phyloP scores from a whole-genome alignment of 352 stramenopile genomes.

The Phytopythium cucurbitacearum region DNA sequence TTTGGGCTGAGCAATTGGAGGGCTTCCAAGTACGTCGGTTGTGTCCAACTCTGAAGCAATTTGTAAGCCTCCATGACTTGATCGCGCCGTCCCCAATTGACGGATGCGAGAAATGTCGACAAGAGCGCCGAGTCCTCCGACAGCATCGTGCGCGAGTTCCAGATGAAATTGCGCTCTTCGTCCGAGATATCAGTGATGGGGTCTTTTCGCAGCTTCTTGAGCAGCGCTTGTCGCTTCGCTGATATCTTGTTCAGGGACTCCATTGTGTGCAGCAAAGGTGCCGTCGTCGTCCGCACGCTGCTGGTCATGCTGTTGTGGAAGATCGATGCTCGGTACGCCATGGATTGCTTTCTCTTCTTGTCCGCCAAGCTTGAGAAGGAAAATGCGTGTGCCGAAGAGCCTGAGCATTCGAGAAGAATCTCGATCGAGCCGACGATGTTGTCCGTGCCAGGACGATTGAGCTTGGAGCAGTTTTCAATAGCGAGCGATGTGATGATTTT shows the following conservation, averaged over 20 bases:
- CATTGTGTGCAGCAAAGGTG: conserved; percentile 7
- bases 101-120: conserved; percentile 80
- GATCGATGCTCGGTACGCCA: conserved; percentile 67
- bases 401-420: conserved; percentile 44
- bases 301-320: conserved; percentile 36
- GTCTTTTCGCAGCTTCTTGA: conserved; percentile 53
- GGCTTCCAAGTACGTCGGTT: conserved; percentile 76
- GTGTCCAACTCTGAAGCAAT: conserved; percentile 71
- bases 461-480: conserved; percentile 67
- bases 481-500: conserved; percentile 50
- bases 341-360: conserved; percentile 31
- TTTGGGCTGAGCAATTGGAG: conserved; percentile 84
- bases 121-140: conserved; percentile 68
- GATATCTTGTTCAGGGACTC: conserved; percentile 24
- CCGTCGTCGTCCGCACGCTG: background rate
- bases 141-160: conserved; percentile 56
- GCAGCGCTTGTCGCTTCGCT: conserved; percentile 32
- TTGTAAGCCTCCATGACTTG: conserved; percentile 82
- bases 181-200: conserved; percentile 54
- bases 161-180: conserved; percentile 69
- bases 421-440: conserved; percentile 37
- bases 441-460: conserved; percentile 20
- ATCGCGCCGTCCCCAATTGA: conserved; percentile 76
- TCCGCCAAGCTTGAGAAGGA: conserved; percentile 52
- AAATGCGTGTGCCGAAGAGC: conserved; percentile 32